Evolutionary conservation across 1,139 yeast genomes (phyloP).

Genomic region (Magnusiomyces sp.): DNA sequence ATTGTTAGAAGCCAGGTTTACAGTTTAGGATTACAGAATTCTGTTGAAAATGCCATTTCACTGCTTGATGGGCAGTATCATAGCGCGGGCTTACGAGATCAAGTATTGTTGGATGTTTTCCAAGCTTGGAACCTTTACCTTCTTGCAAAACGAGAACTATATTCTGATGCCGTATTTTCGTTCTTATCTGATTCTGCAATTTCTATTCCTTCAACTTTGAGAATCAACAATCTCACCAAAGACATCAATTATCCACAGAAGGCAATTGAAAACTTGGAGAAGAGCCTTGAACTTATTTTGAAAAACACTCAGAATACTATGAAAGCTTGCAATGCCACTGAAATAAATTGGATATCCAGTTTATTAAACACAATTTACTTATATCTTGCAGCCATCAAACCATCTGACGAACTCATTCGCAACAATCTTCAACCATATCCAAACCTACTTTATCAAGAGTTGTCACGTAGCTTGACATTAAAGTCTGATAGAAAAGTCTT

Average conservation of each 20-base stretch:
- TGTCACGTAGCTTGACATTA: conserved; percentile 11
- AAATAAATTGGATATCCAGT: conserved; percentile 17
- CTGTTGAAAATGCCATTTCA: conserved; percentile 18
- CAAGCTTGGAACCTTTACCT: conserved; percentile 21
- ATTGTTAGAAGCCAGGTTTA: conserved; percentile 20
- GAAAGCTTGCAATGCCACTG: conserved; percentile 20
- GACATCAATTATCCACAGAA: conserved; percentile 4
- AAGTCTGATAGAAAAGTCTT: conserved; percentile 11
- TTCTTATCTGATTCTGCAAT: conserved; percentile 42
- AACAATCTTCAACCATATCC: conserved; percentile 6
- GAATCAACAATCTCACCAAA: conserved; percentile 1
- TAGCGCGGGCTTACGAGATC: conserved; percentile 17
- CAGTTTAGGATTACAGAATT: conserved; percentile 22
- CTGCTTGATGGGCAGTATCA: conserved; percentile 14
- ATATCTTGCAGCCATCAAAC: conserved; percentile 26
- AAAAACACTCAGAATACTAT: conserved; percentile 6
- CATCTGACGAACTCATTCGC: neutral
- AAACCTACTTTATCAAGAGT: conserved; percentile 13
- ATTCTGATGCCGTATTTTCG: conserved; percentile 39
- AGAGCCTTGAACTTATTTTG: conserved; percentile 13
- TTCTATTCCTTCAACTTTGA: conserved; percentile 35
- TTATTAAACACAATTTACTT: conserved; percentile 22
- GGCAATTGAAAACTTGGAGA: conserved; percentile 8
- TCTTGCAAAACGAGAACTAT: conserved; percentile 21
- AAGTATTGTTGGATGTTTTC: conserved; percentile 17